Evolutionary conservation across 306 rosid genomes (phyloP), one percentile per base, ranked within the genome.

Genomic region (Trifolium dubium): DNA sequence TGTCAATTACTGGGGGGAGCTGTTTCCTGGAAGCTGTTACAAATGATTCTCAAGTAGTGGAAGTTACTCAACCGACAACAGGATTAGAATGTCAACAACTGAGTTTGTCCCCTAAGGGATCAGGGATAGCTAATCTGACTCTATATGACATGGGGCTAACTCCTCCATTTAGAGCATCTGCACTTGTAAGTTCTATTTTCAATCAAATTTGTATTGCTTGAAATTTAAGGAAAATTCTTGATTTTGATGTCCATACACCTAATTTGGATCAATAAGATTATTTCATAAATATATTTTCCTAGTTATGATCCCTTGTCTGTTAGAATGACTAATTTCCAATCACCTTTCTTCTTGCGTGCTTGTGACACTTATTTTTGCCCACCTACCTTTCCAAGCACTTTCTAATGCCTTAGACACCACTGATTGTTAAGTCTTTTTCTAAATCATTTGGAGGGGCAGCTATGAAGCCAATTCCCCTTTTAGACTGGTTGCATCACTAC

Each of bases 1-100:
- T 93, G 83, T 84, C 92, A 54, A 93, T 89, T 67, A 83, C 82
- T 77, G 98, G 98, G 58, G 98, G 98, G 75, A 93, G 98, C 92
- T 88, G 97, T 89, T 89, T 87, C 80, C 74, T 93, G 87, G 96
- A 93, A 81, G 88, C 89, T 64, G 72, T 65, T 80, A 87, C 87
- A 67, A 91, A 93, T 73, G 86, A 89, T 88, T 85, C 98, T 74
- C 88, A 68, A 71, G 92, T 91, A 70, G 88, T 91, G 71, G 96
- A 91, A 82, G 81, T 88, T 65, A 80, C 83, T 82, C 91, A 87
- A 75, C 83, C 91, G 30, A 86, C 89, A 53, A 78, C 81, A 8
- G 92, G 81, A 71, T 69, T 87, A 70, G 91, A 86, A 77, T 88
- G 96, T 86, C 81, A 34, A 44, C 91, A 89, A 78, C 69, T 91